phyloP scores from a whole-genome alignment of 805 yeast species.

The Debaryomyces hansenii region DNA sequence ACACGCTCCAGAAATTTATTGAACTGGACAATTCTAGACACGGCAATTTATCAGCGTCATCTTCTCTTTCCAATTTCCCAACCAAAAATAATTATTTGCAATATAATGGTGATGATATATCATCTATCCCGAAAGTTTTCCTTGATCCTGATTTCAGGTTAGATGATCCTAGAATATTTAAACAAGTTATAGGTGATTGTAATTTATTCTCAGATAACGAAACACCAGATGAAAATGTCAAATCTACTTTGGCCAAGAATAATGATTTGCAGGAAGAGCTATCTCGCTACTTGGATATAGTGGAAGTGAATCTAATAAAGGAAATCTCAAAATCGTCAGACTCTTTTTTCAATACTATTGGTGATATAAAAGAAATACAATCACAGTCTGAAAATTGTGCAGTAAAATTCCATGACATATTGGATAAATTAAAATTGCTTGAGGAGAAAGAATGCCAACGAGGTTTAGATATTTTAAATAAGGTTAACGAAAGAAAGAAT shows the following conservation, averaged over 20 bases:
- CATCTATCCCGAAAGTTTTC: slow-evolving; percentile 64
- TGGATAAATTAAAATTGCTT: slow-evolving; percentile 42
- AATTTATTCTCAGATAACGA: slow-evolving; percentile 37
- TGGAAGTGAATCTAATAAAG: slow-evolving; percentile 75
- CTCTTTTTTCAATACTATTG: slow-evolving; percentile 81
- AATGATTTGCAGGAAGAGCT: slow-evolving; percentile 70
- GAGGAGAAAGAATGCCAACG: slow-evolving; percentile 50
- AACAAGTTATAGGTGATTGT: slow-evolving; percentile 64
- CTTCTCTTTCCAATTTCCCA: slow-evolving; percentile 9
- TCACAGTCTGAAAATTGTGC: slow-evolving; percentile 54
- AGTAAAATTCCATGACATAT: slow-evolving; percentile 45
- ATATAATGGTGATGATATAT: slow-evolving; percentile 2
- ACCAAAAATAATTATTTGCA: not conserved
- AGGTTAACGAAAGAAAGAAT: slow-evolving; percentile 55
- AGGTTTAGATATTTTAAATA: slow-evolving; percentile 51
- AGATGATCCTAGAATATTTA: slow-evolving; percentile 86
- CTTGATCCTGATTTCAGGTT: slow-evolving; percentile 69
- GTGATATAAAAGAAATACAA: slow-evolving; percentile 69
- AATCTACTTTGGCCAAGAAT: slow-evolving; percentile 45
- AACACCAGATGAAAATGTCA: slow-evolving; percentile 15
- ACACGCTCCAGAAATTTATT: slow-evolving; percentile 29
- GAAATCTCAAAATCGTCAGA: slow-evolving; percentile 85
- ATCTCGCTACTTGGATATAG: slow-evolving; percentile 79
- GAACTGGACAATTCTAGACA: slow-evolving; percentile 11
- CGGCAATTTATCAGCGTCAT: slow-evolving; percentile 6